A percentile compares a stretch with the other conserved stretches of the same genome.
Conservation (phyloP, 352 stramenopile species). For the Pythium rishiriense region DNA sequence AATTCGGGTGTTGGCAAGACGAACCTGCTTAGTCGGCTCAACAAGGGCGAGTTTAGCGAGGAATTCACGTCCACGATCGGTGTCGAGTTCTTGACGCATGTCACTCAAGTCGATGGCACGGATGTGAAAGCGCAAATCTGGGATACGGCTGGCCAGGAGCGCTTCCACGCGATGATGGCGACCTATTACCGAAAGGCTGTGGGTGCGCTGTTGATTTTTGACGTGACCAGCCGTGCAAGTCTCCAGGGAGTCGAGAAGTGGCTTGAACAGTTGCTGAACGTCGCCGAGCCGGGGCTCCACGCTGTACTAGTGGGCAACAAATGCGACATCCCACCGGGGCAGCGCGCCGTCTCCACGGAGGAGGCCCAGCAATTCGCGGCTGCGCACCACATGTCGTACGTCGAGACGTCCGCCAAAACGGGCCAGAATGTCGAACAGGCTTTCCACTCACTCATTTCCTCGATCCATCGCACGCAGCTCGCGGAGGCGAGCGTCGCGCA, state of each 20-base stretch:
- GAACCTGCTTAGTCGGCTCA: slow-evolving; percentile 76
- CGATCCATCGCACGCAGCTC: slow-evolving; percentile 51
- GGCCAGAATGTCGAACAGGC: slow-evolving; percentile 60
- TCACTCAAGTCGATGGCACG: slow-evolving; percentile 59
- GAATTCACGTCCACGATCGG: slow-evolving; percentile 86
- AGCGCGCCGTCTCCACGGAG: slow-evolving; percentile 50
- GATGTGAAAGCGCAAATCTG: slow-evolving; percentile 89
- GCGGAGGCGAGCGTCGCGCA: slow-evolving; percentile 28
- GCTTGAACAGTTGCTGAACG: slow-evolving; percentile 74
- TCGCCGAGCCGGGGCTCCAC: slow-evolving; percentile 68
- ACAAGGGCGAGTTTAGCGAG: slow-evolving; percentile 83
- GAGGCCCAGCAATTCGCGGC: slow-evolving; percentile 71
- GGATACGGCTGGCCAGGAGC: slow-evolving; percentile 86
- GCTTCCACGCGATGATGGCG: slow-evolving; percentile 88
- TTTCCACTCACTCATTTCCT: slow-evolving; percentile 57
- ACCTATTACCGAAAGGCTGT: slow-evolving; percentile 88
- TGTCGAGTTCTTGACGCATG: slow-evolving; percentile 87
- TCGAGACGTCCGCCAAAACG: slow-evolving; percentile 83
- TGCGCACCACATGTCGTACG: slow-evolving; percentile 70
- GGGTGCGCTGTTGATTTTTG: slow-evolving; percentile 77
- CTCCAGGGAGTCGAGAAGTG: slow-evolving; percentile 61
- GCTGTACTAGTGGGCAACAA: slow-evolving; percentile 79
- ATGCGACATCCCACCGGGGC: slow-evolving; percentile 45
- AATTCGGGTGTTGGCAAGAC: slow-evolving; percentile 88
- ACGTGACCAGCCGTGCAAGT: slow-evolving; percentile 58